phyloP scores from a whole-genome alignment of 2,329 filamentous ascomycete species.

The Ambrosiella beaveri region DNA sequence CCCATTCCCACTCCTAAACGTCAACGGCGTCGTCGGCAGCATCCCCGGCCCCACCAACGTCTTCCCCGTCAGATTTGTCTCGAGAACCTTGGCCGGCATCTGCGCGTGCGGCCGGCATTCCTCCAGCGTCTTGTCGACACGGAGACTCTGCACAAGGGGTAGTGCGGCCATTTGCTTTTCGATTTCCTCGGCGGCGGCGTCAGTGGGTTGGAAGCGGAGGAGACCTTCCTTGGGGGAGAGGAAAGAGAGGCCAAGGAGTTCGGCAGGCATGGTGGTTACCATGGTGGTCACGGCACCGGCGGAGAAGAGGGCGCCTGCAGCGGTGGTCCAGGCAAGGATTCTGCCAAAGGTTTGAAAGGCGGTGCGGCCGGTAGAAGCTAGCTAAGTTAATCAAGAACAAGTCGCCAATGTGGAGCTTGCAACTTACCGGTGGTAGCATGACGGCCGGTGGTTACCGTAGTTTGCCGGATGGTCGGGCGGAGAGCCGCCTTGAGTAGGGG shows the following conservation, averaged over 20 bases:
- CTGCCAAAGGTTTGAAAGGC: background rate
- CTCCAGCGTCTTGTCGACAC: conserved; percentile 45
- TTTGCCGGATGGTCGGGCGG: background rate
- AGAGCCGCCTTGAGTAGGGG: background rate
- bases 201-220: conserved; percentile 40
- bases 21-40: conserved; percentile 65
- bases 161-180: conserved; percentile 61
- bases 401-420: too few relatives aligned
- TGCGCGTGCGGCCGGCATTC: conserved; percentile 79
- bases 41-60: conserved; percentile 58
- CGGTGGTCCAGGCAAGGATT: conserved; percentile 5
- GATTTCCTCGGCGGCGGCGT: conserved; percentile 39
- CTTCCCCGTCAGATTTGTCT: conserved; percentile 65
- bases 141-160: conserved; percentile 53
- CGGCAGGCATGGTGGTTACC: conserved; percentile 12
- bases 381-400: too few relatives aligned
- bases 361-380: background rate
- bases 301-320: conserved; percentile 7
- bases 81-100: conserved; percentile 52
- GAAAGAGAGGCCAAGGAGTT: conserved; percentile 17
- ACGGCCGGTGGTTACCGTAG: background rate
- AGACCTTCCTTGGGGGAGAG: conserved; percentile 55
- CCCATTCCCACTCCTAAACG: conserved; percentile 55
- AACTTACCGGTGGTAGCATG: background rate
- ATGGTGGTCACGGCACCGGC: conserved; percentile 10